Percentiles rank a stretch among this genome's conserved stretches.
These are phyloP conservation scores for Lagerstroemia speciosa DNA, from an alignment of 345 rosid species.

Conservation along the genomic window DNA sequence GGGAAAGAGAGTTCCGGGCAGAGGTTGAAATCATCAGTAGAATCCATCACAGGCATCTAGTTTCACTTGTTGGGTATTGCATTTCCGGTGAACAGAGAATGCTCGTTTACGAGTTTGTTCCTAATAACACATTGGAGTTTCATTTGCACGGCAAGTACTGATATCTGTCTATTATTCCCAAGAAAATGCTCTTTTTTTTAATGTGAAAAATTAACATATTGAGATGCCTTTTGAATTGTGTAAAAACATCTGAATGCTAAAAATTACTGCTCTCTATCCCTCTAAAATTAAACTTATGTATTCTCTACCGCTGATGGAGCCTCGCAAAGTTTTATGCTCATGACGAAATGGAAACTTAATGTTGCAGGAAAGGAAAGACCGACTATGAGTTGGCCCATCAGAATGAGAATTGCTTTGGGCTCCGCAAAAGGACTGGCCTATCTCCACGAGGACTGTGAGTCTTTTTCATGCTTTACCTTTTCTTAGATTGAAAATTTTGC, in stretches of 20 bases:
- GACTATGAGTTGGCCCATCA: slow-evolving; percentile 53
- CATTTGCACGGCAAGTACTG: slow-evolving; percentile 59
- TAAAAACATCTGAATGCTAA: too few species aligned
- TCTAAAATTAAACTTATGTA: too few species aligned
- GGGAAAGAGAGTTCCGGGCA: slow-evolving; percentile 58
- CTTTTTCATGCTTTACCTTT: slow-evolving; percentile 5
- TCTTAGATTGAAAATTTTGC: neutral
- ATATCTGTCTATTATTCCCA: neutral
- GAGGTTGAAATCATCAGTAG: slow-evolving; percentile 56
- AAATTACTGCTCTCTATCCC: too few species aligned
- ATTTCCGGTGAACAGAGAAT: slow-evolving; percentile 40
- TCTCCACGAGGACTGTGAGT: slow-evolving; percentile 86
- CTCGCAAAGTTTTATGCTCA: neutral
- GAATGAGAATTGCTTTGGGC: slow-evolving; percentile 71
- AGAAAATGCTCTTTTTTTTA: neutral
- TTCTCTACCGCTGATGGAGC: neutral
- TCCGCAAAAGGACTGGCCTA: slow-evolving; percentile 87
- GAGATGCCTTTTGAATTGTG: neutral
- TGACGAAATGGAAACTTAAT: neutral
- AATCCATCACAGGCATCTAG: slow-evolving; percentile 66
- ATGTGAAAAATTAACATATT: neutral
- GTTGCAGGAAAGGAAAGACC: slow-evolving; percentile 56
- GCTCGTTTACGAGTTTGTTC: slow-evolving; percentile 76
- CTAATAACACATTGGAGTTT: slow-evolving; percentile 50
- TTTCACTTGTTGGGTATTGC: slow-evolving; percentile 63